Conservation (phyloP, 1,139 yeast species). For the Geotrichum europaeum region DNA sequence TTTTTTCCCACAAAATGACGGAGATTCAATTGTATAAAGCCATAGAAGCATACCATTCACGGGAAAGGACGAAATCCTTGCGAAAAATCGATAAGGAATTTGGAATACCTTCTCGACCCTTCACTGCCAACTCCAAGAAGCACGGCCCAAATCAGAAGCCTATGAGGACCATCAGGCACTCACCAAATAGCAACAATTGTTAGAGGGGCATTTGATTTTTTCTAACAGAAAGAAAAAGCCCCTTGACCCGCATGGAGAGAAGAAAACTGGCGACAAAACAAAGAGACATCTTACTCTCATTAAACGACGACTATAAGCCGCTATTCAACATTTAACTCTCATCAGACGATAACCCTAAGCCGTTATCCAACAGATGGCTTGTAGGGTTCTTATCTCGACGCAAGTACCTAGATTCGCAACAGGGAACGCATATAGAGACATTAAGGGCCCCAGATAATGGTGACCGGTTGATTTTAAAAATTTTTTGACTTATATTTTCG, state of each 20-base stretch:
- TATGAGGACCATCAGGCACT: neutral
- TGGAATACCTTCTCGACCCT: neutral
- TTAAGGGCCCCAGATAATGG: too few relatives aligned
- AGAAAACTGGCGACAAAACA: neutral
- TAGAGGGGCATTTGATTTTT: neutral
- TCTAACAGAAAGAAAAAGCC: neutral
- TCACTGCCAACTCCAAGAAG: neutral
- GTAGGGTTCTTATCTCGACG: neutral
- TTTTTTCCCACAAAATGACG: too few relatives aligned
- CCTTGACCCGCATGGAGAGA: neutral
- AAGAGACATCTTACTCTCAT: too few relatives aligned
- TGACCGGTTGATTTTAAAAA: too few relatives aligned
- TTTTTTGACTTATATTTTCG: neutral
- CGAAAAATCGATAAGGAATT: neutral
- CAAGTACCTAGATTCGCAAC: neutral
- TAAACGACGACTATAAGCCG: too few relatives aligned
- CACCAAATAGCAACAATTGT: neutral
- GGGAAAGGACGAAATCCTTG: neutral
- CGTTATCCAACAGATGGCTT: neutral
- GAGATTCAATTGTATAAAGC: too few relatives aligned
- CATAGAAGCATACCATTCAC: neutral
- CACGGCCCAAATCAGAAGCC: neutral
- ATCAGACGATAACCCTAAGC: neutral
- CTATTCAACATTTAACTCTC: neutral
- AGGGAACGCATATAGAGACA: neutral